These are phyloP conservation scores for Hirschfeldia incana DNA, from an alignment of 345 rosid species.

Conservation along the genomic window DNA sequence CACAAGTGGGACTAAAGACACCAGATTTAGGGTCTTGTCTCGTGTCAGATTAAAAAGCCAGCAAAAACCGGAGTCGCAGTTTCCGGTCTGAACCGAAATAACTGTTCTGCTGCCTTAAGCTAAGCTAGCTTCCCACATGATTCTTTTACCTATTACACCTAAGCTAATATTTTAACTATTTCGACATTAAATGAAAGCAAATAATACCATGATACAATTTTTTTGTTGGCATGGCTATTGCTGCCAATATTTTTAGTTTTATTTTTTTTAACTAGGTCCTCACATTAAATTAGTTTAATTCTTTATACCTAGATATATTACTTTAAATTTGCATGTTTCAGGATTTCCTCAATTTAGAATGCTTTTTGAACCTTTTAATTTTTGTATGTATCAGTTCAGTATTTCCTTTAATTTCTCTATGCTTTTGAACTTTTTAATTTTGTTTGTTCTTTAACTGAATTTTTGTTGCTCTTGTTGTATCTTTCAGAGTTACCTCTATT, in stretches of 20 bases:
- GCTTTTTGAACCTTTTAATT: not conserved
- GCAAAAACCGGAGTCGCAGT: constrained; percentile 24
- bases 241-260: not conserved
- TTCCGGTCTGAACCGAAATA: constrained; percentile 38
- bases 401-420: not conserved
- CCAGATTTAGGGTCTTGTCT: constrained; percentile 39
- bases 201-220: not conserved
- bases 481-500: not conserved
- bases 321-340: not conserved
- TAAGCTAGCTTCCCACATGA: not conserved
- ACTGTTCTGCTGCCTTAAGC: constrained; percentile 22
- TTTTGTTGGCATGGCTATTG: constrained; percentile 21
- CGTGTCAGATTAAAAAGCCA: constrained; percentile 24
- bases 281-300: not conserved
- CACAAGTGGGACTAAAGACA: constrained; percentile 32
- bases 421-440: not conserved
- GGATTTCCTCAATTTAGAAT: not conserved
- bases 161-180: constrained; percentile 14
- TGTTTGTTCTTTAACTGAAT: not conserved
- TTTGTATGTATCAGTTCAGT: not conserved
- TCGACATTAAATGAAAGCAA: constrained; percentile 25
- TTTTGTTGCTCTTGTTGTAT: not conserved
- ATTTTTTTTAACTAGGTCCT: not conserved
- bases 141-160: constrained; percentile 8
- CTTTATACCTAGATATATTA: not conserved